Percentiles rank a stretch among this genome's conserved stretches.
These are phyloP conservation scores for Scedosporium boydii DNA, from an alignment of 2,329 filamentous ascomycete species.

Conservation along the genomic window DNA sequence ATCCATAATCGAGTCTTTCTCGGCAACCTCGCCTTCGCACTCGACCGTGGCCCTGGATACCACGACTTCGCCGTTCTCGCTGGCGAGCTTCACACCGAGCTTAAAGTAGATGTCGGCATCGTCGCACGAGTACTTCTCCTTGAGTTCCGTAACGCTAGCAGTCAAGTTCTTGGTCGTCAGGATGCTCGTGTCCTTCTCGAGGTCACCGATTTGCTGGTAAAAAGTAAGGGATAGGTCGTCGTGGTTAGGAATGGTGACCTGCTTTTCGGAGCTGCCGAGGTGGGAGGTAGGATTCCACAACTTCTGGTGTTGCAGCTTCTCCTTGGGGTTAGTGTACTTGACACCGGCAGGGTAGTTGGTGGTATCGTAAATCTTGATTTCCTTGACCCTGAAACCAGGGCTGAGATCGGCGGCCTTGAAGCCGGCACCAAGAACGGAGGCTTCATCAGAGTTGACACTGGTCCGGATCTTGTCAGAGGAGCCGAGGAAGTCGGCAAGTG, in stretches of 20 bases:
- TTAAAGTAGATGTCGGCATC: slow-evolving; percentile 71
- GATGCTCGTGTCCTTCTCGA: slow-evolving; percentile 52
- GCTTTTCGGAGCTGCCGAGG: slow-evolving; percentile 67
- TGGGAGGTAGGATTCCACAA: slow-evolving; percentile 73
- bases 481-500: slow-evolving; percentile 67
- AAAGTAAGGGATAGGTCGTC: slow-evolving; percentile 75
- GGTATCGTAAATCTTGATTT: slow-evolving; percentile 76
- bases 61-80: slow-evolving; percentile 70
- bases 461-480: slow-evolving; percentile 71
- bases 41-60: slow-evolving; percentile 68
- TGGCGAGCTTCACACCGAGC: slow-evolving; percentile 63
- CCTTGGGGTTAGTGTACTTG: slow-evolving; percentile 60
- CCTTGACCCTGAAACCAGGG: slow-evolving; percentile 95
- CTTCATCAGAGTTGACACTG: slow-evolving; percentile 95
- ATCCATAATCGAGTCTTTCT: slow-evolving; percentile 77
- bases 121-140: slow-evolving; percentile 68
- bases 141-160: slow-evolving; percentile 66
- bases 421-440: slow-evolving; percentile 88
- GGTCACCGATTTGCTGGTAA: slow-evolving; percentile 57
- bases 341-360: slow-evolving; percentile 65
- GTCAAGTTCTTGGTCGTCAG: slow-evolving; percentile 81
- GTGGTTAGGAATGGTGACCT: slow-evolving; percentile 72
- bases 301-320: slow-evolving; percentile 67
- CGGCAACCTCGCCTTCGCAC: slow-evolving; percentile 66
- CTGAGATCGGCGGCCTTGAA: slow-evolving; percentile 90